Evolutionary conservation across 2,329 filamentous ascomycete species (phyloP).

Genomic region (Hymenotorrendiella dingleyae): DNA sequence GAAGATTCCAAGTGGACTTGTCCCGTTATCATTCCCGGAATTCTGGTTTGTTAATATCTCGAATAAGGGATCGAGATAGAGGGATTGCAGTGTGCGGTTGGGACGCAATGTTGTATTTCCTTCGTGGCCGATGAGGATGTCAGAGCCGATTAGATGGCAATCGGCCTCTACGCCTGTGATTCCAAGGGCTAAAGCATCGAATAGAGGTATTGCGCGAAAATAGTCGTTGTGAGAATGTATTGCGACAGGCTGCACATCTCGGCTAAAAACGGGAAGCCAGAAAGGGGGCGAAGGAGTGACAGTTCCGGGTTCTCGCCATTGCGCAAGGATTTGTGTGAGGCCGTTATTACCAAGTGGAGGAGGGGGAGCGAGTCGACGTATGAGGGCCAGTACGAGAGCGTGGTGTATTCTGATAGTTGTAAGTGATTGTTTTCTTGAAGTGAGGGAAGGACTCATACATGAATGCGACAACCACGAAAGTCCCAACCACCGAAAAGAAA

Average conservation of each 20-base stretch:
- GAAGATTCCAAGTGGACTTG: conserved; percentile 17
- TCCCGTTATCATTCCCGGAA: not conserved
- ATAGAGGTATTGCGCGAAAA: conserved; percentile 40
- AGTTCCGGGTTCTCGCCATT: conserved; percentile 10
- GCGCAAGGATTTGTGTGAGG: conserved; percentile 12
- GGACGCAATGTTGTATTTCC: conserved; percentile 43
- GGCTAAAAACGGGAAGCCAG: conserved; percentile 19
- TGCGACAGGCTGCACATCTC: conserved; percentile 12
- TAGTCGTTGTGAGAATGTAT: conserved; percentile 55
- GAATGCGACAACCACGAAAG: conserved; percentile 6
- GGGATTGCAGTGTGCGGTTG: conserved; percentile 46
- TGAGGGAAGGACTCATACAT: conserved; percentile 6
- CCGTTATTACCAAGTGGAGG: conserved; percentile 44
- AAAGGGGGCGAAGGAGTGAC: conserved; percentile 8
- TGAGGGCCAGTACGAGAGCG: conserved; percentile 11
- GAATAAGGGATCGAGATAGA: conserved; percentile 56
- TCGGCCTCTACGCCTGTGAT: conserved; percentile 54
- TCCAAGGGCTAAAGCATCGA: conserved; percentile 48
- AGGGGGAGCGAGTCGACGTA: conserved; percentile 39
- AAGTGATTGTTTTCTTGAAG: not conserved
- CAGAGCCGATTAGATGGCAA: conserved; percentile 49
- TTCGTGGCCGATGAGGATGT: conserved; percentile 51
- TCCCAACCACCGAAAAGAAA: conserved; percentile 2
- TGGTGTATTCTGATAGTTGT: conserved; percentile 10
- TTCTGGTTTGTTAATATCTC: conserved; percentile 48